Conservation (phyloP, 495 filamentous ascomycete genomes). For the Diplogelasinospora grovesii region DNA sequence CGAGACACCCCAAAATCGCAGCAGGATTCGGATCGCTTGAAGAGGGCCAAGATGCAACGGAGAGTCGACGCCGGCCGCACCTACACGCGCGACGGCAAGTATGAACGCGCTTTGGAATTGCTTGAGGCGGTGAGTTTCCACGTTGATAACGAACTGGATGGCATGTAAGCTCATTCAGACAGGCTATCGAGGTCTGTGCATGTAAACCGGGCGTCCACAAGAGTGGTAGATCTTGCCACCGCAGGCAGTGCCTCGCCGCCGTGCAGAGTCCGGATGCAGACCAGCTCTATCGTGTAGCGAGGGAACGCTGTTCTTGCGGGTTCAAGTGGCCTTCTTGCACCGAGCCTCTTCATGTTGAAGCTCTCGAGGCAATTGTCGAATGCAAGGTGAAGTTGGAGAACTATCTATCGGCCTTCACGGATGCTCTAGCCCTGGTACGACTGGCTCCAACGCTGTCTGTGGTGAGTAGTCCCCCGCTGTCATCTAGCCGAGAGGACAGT, state of each 20-base stretch:
- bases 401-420: constrained; percentile 17
- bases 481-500: too few relatives aligned
- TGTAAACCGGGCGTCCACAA: constrained; percentile 14
- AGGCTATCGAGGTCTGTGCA: constrained; percentile 15
- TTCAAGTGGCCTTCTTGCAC: constrained; percentile 19
- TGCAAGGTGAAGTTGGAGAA: constrained; percentile 11
- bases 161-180: too few relatives aligned
- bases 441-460: constrained; percentile 14
- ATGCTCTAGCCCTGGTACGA: constrained; percentile 18
- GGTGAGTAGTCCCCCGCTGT: constrained; percentile 5
- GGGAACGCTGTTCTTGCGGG: constrained; percentile 16
- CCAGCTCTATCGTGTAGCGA: constrained; percentile 5
- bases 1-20: too few relatives aligned
- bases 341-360: constrained; percentile 10
- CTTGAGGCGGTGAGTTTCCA: constrained; percentile 2
- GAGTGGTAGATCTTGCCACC: constrained; percentile 23
- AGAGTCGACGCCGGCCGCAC: not conserved
- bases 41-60: not conserved
- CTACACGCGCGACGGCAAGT: not conserved
- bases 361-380: constrained; percentile 16
- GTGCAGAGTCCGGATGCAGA: constrained; percentile 6
- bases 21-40: too few relatives aligned
- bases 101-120: not conserved
- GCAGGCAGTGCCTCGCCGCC: constrained; percentile 14
- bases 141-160: not conserved